Evolutionary conservation across 257 asterid species (phyloP), one percentile per base, ranked within the genome.

Genomic region (Scutellaria baicalensis): DNA sequence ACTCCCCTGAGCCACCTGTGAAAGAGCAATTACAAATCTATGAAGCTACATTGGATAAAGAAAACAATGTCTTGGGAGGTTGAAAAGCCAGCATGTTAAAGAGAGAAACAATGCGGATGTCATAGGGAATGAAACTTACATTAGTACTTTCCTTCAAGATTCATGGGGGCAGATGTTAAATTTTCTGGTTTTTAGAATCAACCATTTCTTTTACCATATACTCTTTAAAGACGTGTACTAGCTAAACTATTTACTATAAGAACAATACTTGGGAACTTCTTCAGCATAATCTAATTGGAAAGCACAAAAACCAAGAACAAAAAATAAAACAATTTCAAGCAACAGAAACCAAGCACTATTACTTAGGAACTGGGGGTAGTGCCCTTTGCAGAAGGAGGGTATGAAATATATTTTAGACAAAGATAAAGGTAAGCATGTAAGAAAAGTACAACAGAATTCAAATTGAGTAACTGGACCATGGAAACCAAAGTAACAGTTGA

Each of bases 1-100:
- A 77, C 69, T 82, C 72, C 84, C 88, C 54, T 76, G 76, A 75
- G 63, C 75, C 18, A 77, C 81, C 97, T 90, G 79, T 42, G 73
- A 69, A 56, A 77, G 56, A 40, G 69, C 38, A 61, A 68, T 16
- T 35, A 43, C 55, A 62, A 59, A 14, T 55, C 66, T 16, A 80
- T 68, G 63, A 44, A 66, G 56, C 50, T 39, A 63, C 71, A 60
- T 16, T 1, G 40, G 59, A 61, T 39, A 61, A 23, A 60, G 6
- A 50, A 17, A 39, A 44, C 42, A 54, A 58, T 11, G 49, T 20
- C 40, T 21, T n/a, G 39, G 40, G 13, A 52, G 20, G 66, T 36
- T 21, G 59, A 69, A 33, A 55, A 64, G 68, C 38, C 33, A 60
- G 73, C 52, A 58, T 20, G 39, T 71, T 38, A 56, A 58, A 13